phyloP scores from a whole-genome alignment of 805 yeast species.

The Metschnikowia baotianmanensis region DNA sequence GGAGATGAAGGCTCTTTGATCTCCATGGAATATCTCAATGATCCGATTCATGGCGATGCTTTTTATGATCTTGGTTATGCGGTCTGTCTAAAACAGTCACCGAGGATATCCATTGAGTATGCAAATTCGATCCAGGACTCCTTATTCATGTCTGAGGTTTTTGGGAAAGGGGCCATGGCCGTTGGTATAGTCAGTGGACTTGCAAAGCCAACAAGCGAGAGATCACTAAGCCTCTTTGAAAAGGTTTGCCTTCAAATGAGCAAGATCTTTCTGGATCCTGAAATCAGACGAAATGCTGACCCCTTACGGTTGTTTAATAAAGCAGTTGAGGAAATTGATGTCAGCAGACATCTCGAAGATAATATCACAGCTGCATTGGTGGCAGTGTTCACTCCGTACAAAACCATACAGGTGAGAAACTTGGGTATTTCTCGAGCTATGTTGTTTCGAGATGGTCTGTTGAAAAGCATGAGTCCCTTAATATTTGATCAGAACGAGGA shows the following conservation, averaged over 20 bases:
- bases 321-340: conserved; percentile 1
- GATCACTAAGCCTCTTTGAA: conserved; percentile 1
- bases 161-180: conserved; percentile 3
- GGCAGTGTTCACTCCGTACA: conserved; percentile 3
- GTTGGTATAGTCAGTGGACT: conserved; percentile 4
- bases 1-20: background rate
- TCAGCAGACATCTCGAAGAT: background rate
- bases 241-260: conserved; percentile 4
- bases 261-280: background rate
- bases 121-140: background rate
- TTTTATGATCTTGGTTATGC: conserved; percentile 4
- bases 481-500: background rate
- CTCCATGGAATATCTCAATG: conserved; percentile 1
- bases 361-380: conserved; percentile 3
- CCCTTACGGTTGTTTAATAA: conserved; percentile 1
- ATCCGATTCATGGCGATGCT: background rate
- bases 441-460: conserved; percentile 2
- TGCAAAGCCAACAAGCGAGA: background rate
- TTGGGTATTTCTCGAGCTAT: conserved; percentile 5
- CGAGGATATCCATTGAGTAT: background rate
- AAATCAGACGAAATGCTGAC: background rate
- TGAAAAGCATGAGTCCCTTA: background rate
- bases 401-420: conserved; percentile 3
- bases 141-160: conserved; percentile 4
- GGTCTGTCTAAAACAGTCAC: background rate